phyloP scores from a whole-genome alignment of 148 eudicot species.

The Talinum fruticosum region DNA sequence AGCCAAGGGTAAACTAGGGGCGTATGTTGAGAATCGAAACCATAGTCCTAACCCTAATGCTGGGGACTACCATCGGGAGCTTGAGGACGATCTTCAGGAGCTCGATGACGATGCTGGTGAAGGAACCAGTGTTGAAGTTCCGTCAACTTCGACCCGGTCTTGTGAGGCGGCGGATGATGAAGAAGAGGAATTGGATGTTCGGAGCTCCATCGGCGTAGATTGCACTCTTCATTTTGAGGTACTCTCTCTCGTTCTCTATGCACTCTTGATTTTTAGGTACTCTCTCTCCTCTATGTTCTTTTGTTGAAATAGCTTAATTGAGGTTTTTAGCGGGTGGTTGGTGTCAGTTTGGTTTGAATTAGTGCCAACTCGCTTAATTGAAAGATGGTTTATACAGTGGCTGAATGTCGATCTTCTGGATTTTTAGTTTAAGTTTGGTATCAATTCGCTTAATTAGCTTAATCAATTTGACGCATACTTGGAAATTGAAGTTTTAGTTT shows the following conservation, averaged over 20 bases:
- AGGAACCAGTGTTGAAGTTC: neutral
- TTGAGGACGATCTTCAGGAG: slow-evolving; percentile 33
- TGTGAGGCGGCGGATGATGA: slow-evolving; percentile 28
- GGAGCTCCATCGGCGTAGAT: slow-evolving; percentile 57
- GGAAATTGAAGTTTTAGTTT: no score
- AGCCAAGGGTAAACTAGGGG: slow-evolving; percentile 4
- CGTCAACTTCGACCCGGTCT: slow-evolving; percentile 11
- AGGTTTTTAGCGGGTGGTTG: neutral
- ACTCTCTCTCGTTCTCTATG: neutral
- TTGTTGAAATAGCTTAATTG: neutral
- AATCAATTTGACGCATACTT: no score
- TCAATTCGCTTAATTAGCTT: no score
- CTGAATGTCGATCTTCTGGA: no score
- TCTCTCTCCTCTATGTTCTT: neutral
- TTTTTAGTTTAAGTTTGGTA: no score
- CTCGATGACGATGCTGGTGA: slow-evolving; percentile 21
- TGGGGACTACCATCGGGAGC: neutral
- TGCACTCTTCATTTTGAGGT: slow-evolving; percentile 75
- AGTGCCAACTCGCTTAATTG: neutral
- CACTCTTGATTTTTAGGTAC: slow-evolving; percentile 71
- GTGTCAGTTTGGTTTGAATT: neutral
- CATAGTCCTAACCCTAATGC: slow-evolving; percentile 26
- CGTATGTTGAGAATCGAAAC: neutral
- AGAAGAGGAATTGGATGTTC: slow-evolving; percentile 39
- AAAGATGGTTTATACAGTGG: no score